Evolutionary conservation across 1,284 basidiomycete genomes (phyloP).

Genomic region (Megacollybia platyphylla): DNA sequence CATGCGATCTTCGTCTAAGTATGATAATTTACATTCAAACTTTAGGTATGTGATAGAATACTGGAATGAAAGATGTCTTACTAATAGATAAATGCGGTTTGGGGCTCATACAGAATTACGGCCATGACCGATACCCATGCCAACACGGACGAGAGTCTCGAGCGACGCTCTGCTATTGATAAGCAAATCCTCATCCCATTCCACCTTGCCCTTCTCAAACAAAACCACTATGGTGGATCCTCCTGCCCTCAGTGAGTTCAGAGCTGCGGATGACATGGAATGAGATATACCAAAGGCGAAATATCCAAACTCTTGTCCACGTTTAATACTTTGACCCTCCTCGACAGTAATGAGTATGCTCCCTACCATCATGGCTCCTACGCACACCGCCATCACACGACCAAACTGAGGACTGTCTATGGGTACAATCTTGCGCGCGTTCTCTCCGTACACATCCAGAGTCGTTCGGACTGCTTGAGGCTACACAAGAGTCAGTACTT

Average conservation of each 20-base stretch:
- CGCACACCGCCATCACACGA: conserved; percentile 78
- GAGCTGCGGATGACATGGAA: too few species aligned
- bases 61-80: too few species aligned
- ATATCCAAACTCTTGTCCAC: conserved; percentile 88
- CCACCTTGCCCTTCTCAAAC: conserved; percentile 71
- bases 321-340: conserved; percentile 67
- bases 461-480: conserved; percentile 73
- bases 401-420: conserved; percentile 84
- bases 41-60: too few species aligned
- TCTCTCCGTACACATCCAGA: conserved; percentile 93
- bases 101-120: not conserved
- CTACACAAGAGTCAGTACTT: conserved; percentile 19
- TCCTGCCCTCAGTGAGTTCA: conserved; percentile 28
- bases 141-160: conserved; percentile 82
- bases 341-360: conserved; percentile 78
- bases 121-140: conserved; percentile 63
- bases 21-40: too few species aligned
- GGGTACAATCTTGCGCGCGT: conserved; percentile 79
- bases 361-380: conserved; percentile 94
- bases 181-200: conserved; percentile 89
- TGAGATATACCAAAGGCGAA: conserved; percentile 75
- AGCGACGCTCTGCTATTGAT: conserved; percentile 73
- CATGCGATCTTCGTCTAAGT: too few species aligned
- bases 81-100: too few species aligned
- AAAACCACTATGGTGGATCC: conserved; percentile 84